Conservation (phyloP, 2,329 filamentous ascomycete species). For the Sporothrix brasiliensis region DNA sequence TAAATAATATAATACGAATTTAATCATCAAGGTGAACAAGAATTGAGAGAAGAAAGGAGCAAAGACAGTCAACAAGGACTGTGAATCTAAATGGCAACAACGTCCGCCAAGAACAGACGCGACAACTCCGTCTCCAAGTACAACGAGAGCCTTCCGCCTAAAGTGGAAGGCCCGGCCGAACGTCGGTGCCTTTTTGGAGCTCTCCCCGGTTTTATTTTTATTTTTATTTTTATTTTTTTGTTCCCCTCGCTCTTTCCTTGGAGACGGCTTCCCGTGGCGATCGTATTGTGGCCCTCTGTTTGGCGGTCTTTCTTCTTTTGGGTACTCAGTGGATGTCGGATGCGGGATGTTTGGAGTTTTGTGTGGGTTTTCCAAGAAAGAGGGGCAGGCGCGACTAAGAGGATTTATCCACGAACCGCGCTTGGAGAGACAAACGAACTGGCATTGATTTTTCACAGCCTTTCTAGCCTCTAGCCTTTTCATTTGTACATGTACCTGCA, state of each 20-base stretch:
- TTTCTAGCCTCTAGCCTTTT: no score
- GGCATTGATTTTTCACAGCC: neutral
- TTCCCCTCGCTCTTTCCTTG: neutral
- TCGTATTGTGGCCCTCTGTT: conserved; percentile 8
- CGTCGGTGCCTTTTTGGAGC: conserved; percentile 25
- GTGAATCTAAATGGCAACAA: neutral
- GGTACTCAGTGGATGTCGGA: neutral
- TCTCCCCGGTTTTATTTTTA: neutral
- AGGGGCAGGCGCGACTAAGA: neutral
- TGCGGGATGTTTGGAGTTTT: no score
- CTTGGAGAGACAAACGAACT: neutral
- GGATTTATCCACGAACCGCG: conserved; percentile 27
- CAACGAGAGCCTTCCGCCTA: neutral
- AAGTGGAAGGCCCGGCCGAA: conserved; percentile 26
- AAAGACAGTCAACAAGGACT: neutral
- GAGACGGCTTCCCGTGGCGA: neutral
- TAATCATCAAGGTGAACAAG: neutral
- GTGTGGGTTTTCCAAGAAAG: neutral
- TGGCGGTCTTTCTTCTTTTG: conserved; percentile 30
- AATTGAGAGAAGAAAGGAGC: no score
- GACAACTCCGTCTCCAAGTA: neutral
- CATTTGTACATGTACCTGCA: no score
- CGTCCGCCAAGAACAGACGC: neutral
- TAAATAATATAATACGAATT: conserved; percentile 5
- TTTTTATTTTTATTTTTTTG: neutral